Percentiles rank a stretch among this genome's conserved stretches.
These are phyloP conservation scores for Pterocarpus macrocarpus DNA, from an alignment of 306 rosid species.

Conservation along the genomic window DNA sequence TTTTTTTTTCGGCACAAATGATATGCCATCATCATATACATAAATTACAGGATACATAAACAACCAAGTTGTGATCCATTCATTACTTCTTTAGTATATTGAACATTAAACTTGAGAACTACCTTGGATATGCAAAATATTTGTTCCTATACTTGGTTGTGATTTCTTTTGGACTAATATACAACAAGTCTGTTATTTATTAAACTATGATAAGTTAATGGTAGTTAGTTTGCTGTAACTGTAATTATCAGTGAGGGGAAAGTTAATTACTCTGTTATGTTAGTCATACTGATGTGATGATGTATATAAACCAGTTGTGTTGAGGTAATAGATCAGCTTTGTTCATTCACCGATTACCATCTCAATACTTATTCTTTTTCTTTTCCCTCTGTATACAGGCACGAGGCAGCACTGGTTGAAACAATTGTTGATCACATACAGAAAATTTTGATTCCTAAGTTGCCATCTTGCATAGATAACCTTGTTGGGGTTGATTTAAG, in stretches of 20 bases:
- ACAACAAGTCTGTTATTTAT: not conserved
- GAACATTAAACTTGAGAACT: constrained; percentile 18
- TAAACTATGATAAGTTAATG: too few species aligned
- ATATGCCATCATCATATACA: not conserved
- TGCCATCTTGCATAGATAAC: constrained; percentile 11
- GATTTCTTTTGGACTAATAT: not conserved
- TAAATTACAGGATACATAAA: not conserved
- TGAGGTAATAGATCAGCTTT: too few species aligned
- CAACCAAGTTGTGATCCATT: not conserved
- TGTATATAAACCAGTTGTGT: too few species aligned
- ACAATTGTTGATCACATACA: constrained; percentile 32
- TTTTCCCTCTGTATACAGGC: constrained; percentile 27
- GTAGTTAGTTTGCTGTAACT: too few species aligned
- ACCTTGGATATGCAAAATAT: constrained; percentile 17
- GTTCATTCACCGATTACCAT: too few species aligned
- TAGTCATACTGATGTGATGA: too few species aligned
- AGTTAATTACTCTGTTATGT: too few species aligned
- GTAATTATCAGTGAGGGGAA: too few species aligned
- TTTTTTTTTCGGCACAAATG: not conserved
- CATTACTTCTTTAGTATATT: not conserved
- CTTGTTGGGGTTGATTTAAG: constrained; percentile 52
- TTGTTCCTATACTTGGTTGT: not conserved
- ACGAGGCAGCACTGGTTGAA: constrained; percentile 49
- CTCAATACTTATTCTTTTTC: not conserved
- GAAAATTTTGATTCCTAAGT: constrained; percentile 33